phyloP scores from a whole-genome alignment of 1,139 yeast genomes.

The Geotrichum fermentans region DNA sequence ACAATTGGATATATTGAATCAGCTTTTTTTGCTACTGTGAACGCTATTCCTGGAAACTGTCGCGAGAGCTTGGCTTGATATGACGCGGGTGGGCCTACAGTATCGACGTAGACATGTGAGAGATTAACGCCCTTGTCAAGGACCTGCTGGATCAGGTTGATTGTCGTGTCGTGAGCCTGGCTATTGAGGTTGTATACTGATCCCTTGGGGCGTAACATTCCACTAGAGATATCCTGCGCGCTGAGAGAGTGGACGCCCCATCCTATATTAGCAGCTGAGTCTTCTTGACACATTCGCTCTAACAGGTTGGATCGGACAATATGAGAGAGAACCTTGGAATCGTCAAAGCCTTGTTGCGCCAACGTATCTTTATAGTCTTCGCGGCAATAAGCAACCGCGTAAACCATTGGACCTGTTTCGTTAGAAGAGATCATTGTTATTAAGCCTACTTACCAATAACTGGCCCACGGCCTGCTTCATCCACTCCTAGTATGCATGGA shows the following conservation, averaged over 20 bases:
- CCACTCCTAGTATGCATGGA: slow-evolving; percentile 72
- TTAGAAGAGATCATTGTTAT: not conserved
- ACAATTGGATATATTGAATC: slow-evolving; percentile 93
- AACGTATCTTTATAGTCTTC: slow-evolving; percentile 52
- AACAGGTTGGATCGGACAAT: slow-evolving; percentile 60
- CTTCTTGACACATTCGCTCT: slow-evolving; percentile 51
- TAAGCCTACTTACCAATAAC: slow-evolving; percentile 50
- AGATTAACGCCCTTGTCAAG: slow-evolving; percentile 58
- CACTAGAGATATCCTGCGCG: slow-evolving; percentile 79
- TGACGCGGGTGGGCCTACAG: slow-evolving; percentile 90
- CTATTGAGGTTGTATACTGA: slow-evolving; percentile 73
- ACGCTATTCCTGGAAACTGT: slow-evolving; percentile 63
- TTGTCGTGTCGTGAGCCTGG: slow-evolving; percentile 95
- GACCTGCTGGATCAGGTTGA: slow-evolving; percentile 62
- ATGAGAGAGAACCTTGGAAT: slow-evolving; percentile 81
- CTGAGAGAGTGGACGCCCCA: slow-evolving; percentile 86
- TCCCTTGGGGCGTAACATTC: slow-evolving; percentile 72
- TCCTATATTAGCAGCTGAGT: slow-evolving; percentile 58
- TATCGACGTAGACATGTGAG: slow-evolving; percentile 76
- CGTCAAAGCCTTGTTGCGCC: slow-evolving; percentile 74
- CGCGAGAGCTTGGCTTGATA: slow-evolving; percentile 71
- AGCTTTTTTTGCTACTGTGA: slow-evolving; percentile 93
- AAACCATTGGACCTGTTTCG: slow-evolving; percentile 79
- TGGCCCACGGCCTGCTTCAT: slow-evolving; percentile 98
- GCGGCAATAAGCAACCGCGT: slow-evolving; percentile 77